phyloP scores from a whole-genome alignment of 805 yeast genomes.

The Scheffersomyces stipitis region DNA sequence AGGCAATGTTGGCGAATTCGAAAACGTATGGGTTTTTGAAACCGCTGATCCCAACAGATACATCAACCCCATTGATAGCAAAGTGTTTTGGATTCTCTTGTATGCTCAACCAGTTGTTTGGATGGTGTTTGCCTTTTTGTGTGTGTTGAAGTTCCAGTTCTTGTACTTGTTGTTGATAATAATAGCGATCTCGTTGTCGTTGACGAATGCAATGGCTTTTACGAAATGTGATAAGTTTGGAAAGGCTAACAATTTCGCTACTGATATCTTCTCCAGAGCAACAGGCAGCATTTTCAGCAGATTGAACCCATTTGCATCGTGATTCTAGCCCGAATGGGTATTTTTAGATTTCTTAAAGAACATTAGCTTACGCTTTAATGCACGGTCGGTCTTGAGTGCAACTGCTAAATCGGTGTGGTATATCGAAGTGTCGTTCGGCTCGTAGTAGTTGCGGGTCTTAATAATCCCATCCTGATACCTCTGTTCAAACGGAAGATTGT shows the following conservation, averaged over 20 bases:
- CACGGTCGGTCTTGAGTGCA: too few relatives aligned
- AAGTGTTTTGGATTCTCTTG: constrained; percentile 79
- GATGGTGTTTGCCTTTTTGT: constrained; percentile 72
- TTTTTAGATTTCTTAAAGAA: not conserved
- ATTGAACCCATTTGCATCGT: constrained; percentile 40
- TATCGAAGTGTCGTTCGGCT: too few relatives aligned
- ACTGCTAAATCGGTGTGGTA: too few relatives aligned
- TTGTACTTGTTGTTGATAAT: constrained; percentile 60
- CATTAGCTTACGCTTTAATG: not conserved
- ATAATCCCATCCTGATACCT: not conserved
- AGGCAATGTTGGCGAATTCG: constrained; percentile 54
- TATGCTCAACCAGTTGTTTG: constrained; percentile 77
- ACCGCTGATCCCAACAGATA: constrained; percentile 69
- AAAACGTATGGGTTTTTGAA: constrained; percentile 84
- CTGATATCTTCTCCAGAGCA: constrained; percentile 54
- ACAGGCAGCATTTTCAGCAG: constrained; percentile 47
- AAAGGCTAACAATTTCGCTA: constrained; percentile 69
- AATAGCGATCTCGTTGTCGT: constrained; percentile 69
- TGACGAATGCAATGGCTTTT: constrained; percentile 86
- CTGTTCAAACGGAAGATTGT: not conserved
- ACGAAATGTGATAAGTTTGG: constrained; percentile 92
- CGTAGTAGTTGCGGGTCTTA: not conserved
- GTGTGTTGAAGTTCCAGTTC: constrained; percentile 75
- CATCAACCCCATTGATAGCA: constrained; percentile 90
- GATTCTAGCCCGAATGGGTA: not conserved